Conservation (phyloP, 1,284 basidiomycete genomes). For the Fereydounia khargensis region DNA sequence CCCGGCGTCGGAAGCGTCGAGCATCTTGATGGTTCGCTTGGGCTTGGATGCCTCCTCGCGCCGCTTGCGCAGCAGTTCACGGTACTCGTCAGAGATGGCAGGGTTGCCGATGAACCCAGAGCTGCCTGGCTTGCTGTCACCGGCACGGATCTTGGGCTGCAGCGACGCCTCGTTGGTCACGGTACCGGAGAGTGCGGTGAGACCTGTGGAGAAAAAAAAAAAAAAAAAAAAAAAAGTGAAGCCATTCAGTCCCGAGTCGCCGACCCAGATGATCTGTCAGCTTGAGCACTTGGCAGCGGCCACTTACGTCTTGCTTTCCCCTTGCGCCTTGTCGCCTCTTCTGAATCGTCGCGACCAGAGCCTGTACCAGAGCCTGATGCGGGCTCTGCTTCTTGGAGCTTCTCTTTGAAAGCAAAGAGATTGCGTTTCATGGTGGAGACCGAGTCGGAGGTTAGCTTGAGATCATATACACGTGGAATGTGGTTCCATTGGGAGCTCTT, state of each 20-base stretch:
- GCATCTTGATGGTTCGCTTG: slow-evolving; percentile 59
- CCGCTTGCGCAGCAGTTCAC: slow-evolving; percentile 59
- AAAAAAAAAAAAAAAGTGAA: not conserved
- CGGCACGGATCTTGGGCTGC: slow-evolving; percentile 36
- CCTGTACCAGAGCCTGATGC: too few relatives aligned
- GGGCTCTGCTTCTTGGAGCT: slow-evolving; percentile 16
- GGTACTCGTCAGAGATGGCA: slow-evolving; percentile 58
- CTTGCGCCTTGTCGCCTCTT: slow-evolving; percentile 1
- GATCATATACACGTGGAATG: slow-evolving; percentile 45
- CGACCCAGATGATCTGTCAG: not conserved
- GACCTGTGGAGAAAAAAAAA: slow-evolving; percentile 2
- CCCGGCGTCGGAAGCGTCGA: slow-evolving; percentile 57
- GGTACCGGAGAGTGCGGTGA: slow-evolving; percentile 41
- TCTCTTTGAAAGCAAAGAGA: slow-evolving; percentile 50
- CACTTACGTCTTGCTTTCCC: slow-evolving; percentile 3
- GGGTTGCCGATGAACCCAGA: slow-evolving; percentile 28
- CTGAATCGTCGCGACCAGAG: too few relatives aligned
- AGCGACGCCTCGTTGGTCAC: slow-evolving; percentile 51
- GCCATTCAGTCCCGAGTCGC: not conserved
- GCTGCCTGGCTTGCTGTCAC: slow-evolving; percentile 15
- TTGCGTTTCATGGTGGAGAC: slow-evolving; percentile 34
- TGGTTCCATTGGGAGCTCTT: slow-evolving; percentile 24
- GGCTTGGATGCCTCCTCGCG: slow-evolving; percentile 58
- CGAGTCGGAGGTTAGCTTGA: slow-evolving; percentile 43
- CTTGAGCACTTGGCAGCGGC: too few relatives aligned